Evolutionary conservation across 768 basidiomycete genomes (phyloP).

Genomic region (Leccinum barrowsii): DNA sequence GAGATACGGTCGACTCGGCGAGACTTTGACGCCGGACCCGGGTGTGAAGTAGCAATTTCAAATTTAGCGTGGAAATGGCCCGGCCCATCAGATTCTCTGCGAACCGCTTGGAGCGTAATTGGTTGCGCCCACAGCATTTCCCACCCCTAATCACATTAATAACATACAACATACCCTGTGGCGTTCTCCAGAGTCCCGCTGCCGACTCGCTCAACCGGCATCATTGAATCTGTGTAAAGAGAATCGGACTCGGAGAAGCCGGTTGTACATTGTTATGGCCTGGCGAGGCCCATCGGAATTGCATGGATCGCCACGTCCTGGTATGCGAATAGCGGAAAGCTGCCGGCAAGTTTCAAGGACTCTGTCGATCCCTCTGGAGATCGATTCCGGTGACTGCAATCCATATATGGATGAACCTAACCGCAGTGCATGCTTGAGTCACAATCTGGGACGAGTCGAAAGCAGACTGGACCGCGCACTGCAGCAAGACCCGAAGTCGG

Average conservation of each 20-base stretch:
- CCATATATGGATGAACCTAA: background rate
- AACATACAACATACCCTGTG: too few relatives aligned
- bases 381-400: background rate
- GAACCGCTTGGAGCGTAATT: too few relatives aligned
- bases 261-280: background rate
- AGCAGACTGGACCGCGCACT: too few relatives aligned
- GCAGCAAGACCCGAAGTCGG: too few relatives aligned
- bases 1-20: background rate
- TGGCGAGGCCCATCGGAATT: background rate
- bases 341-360: too few relatives aligned
- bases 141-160: too few relatives aligned
- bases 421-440: too few relatives aligned
- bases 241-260: background rate
- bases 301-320: background rate
- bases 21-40: background rate
- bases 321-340: background rate
- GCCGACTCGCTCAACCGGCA: background rate
- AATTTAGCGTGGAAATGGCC: background rate
- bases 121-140: too few relatives aligned
- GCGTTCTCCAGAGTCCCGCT: background rate
- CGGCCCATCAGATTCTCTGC: background rate
- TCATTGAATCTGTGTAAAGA: background rate
- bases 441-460: too few relatives aligned
- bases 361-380: too few relatives aligned
- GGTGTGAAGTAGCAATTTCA: background rate